Percentiles rank a stretch among this genome's conserved stretches.
Conservation (phyloP, 2,329 filamentous ascomycete genomes). For the Diaporthe caulivora region DNA sequence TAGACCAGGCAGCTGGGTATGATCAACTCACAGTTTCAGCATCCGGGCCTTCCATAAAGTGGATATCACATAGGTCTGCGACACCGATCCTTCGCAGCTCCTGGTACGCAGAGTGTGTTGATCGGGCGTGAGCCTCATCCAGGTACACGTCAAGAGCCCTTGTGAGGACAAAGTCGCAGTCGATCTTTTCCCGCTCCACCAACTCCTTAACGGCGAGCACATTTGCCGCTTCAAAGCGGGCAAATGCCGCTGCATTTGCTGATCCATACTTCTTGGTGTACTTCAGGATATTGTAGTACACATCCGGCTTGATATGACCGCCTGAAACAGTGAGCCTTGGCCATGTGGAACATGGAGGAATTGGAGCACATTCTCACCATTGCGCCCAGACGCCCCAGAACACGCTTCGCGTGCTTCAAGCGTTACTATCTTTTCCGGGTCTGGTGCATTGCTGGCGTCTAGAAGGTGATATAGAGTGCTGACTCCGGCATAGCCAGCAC, state of each 20-base stretch:
- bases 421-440: constrained; percentile 43
- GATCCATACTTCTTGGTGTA: constrained; percentile 30
- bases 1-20: too few species aligned
- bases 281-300: constrained; percentile 32
- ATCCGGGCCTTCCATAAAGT: constrained; percentile 42
- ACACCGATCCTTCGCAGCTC: constrained; percentile 46
- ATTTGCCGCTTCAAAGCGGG: constrained; percentile 65
- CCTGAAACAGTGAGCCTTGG: constrained; percentile 5
- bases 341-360: background rate
- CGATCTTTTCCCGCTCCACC: constrained; percentile 50
- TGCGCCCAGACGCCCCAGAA: constrained; percentile 53
- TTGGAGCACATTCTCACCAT: constrained; percentile 45
- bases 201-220: constrained; percentile 50
- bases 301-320: constrained; percentile 35
- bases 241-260: constrained; percentile 57
- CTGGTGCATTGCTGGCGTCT: constrained; percentile 36
- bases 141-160: constrained; percentile 54
- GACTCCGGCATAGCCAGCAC: constrained; percentile 60
- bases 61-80: constrained; percentile 46
- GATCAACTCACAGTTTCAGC: constrained; percentile 33
- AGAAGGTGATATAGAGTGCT: constrained; percentile 56
- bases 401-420: constrained; percentile 51
- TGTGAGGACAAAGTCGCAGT: constrained; percentile 53
- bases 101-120: constrained; percentile 46
- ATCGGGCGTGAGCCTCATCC: constrained; percentile 40